These are phyloP conservation scores for Rhodotorula babjevae DNA, from an alignment of 768 basidiomycete genomes.

Conservation along the genomic window DNA sequence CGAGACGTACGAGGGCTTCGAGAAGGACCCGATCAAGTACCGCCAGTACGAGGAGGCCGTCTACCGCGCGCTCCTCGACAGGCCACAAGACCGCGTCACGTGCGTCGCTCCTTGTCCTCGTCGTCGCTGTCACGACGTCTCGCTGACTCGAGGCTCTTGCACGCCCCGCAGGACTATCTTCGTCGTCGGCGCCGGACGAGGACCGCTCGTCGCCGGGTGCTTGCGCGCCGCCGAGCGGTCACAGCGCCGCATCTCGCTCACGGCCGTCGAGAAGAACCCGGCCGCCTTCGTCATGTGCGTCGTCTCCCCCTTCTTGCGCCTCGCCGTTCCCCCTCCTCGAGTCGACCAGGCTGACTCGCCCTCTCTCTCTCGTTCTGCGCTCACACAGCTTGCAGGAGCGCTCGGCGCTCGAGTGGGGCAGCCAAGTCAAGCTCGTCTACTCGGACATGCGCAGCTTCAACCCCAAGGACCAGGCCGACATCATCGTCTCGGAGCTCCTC, in stretches of 20 bases:
- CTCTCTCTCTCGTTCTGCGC: too few relatives aligned
- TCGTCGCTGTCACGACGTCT: not conserved
- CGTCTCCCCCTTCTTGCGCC: conserved; percentile 4
- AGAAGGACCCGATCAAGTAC: conserved; percentile 96
- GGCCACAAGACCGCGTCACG: conserved; percentile 61
- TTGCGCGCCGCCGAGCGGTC: conserved; percentile 70
- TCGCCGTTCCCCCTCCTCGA: conserved; percentile 1
- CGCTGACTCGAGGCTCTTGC: conserved; percentile 11
- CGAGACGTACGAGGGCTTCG: conserved; percentile 93
- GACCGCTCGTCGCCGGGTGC: conserved; percentile 81
- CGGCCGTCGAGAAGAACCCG: conserved; percentile 91
- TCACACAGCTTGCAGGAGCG: conserved; percentile 72
- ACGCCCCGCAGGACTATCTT: conserved; percentile 64
- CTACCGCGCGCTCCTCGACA: conserved; percentile 69
- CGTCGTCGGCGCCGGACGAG: conserved; percentile 90
- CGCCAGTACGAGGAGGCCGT: conserved; percentile 91
- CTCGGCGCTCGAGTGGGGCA: conserved; percentile 74
- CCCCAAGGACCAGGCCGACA: conserved; percentile 75
- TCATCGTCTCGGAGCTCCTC: conserved; percentile 88
- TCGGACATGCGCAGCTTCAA: conserved; percentile 88
- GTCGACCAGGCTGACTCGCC: too few relatives aligned
- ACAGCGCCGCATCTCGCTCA: conserved; percentile 59
- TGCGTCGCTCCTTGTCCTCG: conserved; percentile 49
- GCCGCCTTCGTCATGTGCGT: conserved; percentile 91
- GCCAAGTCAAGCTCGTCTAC: conserved; percentile 71